Percentiles rank a stretch among this genome's conserved stretches.
phyloP scores from a whole-genome alignment of 1,284 basidiomycete genomes.

The Fomitopsis palustris region DNA sequence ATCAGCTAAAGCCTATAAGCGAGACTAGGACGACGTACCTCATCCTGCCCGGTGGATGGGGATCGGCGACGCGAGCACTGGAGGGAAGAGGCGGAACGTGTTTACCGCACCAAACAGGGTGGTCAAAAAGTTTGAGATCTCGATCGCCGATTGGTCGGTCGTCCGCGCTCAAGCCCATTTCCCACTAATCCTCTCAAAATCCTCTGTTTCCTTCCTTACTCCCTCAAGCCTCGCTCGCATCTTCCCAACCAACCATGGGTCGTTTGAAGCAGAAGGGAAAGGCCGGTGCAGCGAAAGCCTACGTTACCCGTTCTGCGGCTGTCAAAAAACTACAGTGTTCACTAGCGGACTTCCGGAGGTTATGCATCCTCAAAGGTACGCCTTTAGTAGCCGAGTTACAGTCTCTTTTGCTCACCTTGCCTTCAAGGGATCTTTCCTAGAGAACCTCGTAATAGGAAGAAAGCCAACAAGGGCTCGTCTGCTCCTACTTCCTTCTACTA shows the following conservation, averaged over 20 bases:
- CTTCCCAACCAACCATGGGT: slow-evolving; percentile 56
- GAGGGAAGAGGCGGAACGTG: slow-evolving; percentile 8
- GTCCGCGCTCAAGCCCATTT: slow-evolving; percentile 5
- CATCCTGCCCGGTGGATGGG: slow-evolving; percentile 23
- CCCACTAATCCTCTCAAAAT: background rate
- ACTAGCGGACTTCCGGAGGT: slow-evolving; percentile 92
- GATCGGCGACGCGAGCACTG: slow-evolving; percentile 3
- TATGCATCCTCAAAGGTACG: slow-evolving; percentile 97
- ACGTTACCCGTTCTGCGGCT: slow-evolving; percentile 88
- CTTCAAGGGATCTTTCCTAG: slow-evolving; percentile 93
- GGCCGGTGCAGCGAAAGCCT: slow-evolving; percentile 92
- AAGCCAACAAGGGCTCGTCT: slow-evolving; percentile 96
- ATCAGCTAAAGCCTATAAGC: background rate
- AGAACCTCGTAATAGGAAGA: slow-evolving; percentile 89
- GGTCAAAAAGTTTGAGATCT: slow-evolving; percentile 27
- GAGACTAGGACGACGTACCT: slow-evolving; percentile 22
- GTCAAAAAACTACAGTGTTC: slow-evolving; percentile 95
- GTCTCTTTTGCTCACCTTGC: background rate
- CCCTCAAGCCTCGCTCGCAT: slow-evolving; percentile 7
- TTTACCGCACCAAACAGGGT: slow-evolving; percentile 12
- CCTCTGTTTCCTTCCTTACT: background rate
- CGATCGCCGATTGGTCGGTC: slow-evolving; percentile 19
- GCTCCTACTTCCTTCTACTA: slow-evolving; percentile 99
- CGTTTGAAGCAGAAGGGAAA: slow-evolving; percentile 89
- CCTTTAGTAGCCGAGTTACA: slow-evolving; percentile 2